Percentiles rank a stretch among this genome's conserved stretches.
Evolutionary conservation across 202 grass and related monocot species (phyloP).

Genomic region (Hordeum pubiflorum): DNA sequence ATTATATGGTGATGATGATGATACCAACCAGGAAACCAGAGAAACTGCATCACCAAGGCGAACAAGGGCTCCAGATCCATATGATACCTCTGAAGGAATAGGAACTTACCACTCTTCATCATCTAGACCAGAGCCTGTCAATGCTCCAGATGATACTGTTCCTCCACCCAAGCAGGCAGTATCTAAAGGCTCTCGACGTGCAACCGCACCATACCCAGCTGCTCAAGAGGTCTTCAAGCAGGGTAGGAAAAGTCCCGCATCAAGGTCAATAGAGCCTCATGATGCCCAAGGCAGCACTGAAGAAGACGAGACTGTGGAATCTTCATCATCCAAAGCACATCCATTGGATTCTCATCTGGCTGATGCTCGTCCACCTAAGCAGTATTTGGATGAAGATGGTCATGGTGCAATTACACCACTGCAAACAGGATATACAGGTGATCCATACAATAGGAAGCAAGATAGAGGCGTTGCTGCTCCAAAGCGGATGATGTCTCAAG

Average conservation of each 20-base stretch:
- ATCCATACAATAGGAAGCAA: background rate
- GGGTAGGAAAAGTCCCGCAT: background rate
- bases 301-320: background rate
- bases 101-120: too few relatives aligned
- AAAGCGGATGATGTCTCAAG: constrained; percentile 7
- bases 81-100: too few relatives aligned
- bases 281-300: background rate
- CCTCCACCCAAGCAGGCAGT: too few relatives aligned
- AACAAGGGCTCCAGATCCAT: too few relatives aligned
- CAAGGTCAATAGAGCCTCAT: background rate
- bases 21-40: background rate
- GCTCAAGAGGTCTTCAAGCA: constrained; percentile 4
- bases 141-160: too few relatives aligned
- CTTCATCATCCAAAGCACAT: too few relatives aligned
- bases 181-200: background rate
- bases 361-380: background rate
- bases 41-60: background rate
- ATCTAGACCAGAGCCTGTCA: too few relatives aligned
- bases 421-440: background rate
- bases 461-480: background rate
- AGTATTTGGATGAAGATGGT: background rate
- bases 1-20: background rate
- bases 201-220: background rate
- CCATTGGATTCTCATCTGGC: background rate
- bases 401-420: background rate